phyloP scores from a whole-genome alignment of 2,329 filamentous ascomycete species.

The Colletotrichum falcatum region DNA sequence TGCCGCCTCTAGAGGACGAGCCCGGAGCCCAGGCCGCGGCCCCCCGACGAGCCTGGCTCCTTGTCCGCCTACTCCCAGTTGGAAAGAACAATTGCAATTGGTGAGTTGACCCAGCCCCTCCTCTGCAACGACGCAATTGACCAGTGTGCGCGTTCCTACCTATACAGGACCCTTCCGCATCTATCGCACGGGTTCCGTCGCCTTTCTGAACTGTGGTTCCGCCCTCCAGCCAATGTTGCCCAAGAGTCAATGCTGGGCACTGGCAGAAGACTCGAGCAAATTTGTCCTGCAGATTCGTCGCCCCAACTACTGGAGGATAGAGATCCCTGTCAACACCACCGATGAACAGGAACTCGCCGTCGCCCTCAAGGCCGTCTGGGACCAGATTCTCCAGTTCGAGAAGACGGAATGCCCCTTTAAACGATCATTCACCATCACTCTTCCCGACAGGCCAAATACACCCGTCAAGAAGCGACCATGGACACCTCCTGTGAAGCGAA shows the following conservation, averaged over 20 bases:
- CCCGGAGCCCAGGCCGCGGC: conserved; percentile 50
- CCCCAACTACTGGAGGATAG: conserved; percentile 91
- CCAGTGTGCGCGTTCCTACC: conserved; percentile 27
- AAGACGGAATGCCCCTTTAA: conserved; percentile 89
- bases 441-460: conserved; percentile 76
- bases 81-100: conserved; percentile 84
- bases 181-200: conserved; percentile 87
- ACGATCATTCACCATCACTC: conserved; percentile 78
- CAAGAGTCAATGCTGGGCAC: conserved; percentile 93
- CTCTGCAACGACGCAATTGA: conserved; percentile 9
- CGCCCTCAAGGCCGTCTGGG: conserved; percentile 76
- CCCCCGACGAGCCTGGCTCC: conserved; percentile 67
- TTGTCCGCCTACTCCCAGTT: conserved; percentile 80
- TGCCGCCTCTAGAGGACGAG: conserved; percentile 49
- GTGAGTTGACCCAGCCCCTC: conserved; percentile 58
- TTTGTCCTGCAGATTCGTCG: conserved; percentile 89
- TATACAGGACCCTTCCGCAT: conserved; percentile 81
- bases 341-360: conserved; percentile 74
- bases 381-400: conserved; percentile 84
- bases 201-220: conserved; percentile 87
- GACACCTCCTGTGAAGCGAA: conserved; percentile 59
- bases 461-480: conserved; percentile 77
- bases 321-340: conserved; percentile 75
- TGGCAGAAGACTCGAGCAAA: conserved; percentile 81
- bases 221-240: conserved; percentile 89